Percentiles rank a stretch among this genome's conserved stretches.
phyloP scores from a whole-genome alignment of 2,329 filamentous ascomycete species.

The Colletotrichum ledebouriae region DNA sequence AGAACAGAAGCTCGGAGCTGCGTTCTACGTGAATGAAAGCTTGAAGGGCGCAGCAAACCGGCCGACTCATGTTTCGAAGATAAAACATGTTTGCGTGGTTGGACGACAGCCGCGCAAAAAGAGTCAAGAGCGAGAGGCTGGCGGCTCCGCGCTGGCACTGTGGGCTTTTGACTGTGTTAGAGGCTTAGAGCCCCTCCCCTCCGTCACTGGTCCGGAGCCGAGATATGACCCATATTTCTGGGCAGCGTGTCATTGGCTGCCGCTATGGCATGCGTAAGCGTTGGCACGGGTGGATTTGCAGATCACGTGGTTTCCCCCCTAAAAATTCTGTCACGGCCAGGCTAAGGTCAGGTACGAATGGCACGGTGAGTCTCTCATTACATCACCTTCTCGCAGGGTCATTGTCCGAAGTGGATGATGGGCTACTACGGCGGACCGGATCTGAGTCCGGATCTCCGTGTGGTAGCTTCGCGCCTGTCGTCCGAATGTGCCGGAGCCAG shows the following conservation, averaged over 20 bases:
- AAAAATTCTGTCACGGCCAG: conserved; percentile 30
- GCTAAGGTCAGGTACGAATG: conserved; percentile 25
- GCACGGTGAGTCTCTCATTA: conserved; percentile 24
- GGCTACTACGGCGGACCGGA: neutral
- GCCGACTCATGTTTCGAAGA: conserved; percentile 35
- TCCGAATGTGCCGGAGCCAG: conserved; percentile 14
- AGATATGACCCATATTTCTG: conserved; percentile 6
- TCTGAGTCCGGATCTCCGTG: conserved; percentile 1
- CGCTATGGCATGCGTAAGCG: neutral
- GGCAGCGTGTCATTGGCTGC: conserved; percentile 20
- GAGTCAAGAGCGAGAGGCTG: conserved; percentile 15
- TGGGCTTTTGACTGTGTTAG: conserved; percentile 25
- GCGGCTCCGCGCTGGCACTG: conserved; percentile 26
- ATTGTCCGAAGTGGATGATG: neutral
- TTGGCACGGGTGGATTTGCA: neutral
- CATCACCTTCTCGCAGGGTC: conserved; percentile 22
- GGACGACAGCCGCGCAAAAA: conserved; percentile 10
- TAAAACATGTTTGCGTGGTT: conserved; percentile 35
- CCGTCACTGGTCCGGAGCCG: conserved; percentile 42
- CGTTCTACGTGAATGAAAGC: conserved; percentile 29
- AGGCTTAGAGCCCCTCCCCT: conserved; percentile 23
- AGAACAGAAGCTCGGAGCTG: conserved; percentile 13
- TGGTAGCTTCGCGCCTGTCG: conserved; percentile 14
- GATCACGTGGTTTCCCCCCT: conserved; percentile 35
- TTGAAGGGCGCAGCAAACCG: conserved; percentile 23